These are phyloP conservation scores for Metroxylon sagu DNA, from an alignment of 176 grass and related monocot species.

Conservation along the genomic window DNA sequence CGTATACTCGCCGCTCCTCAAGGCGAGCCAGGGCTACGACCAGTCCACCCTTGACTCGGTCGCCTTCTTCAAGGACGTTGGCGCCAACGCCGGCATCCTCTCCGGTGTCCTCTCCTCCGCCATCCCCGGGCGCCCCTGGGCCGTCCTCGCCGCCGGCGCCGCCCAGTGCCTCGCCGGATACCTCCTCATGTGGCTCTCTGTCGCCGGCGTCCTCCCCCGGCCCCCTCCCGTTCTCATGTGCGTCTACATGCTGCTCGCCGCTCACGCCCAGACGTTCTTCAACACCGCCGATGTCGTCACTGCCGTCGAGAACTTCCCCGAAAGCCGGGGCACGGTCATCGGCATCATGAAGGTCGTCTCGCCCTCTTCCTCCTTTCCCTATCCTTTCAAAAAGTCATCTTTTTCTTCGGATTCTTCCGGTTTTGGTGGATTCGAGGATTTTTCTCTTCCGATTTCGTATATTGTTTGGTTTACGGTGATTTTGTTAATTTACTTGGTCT, in stretches of 20 bases:
- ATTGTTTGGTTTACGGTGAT: no score
- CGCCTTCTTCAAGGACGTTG: constrained; percentile 94
- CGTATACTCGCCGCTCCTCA: constrained; percentile 62
- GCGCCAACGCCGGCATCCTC: constrained; percentile 77
- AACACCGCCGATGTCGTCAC: constrained; percentile 81
- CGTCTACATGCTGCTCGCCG: constrained; percentile 74
- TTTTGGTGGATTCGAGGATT: no score
- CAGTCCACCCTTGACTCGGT: constrained; percentile 80
- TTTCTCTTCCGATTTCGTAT: no score
- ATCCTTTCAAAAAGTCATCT: background rate
- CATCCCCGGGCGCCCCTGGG: constrained; percentile 19
- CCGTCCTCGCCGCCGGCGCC: constrained; percentile 55
- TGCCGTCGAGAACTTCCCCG: constrained; percentile 77
- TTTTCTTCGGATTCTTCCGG: no score
- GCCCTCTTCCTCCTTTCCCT: background rate
- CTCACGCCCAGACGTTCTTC: constrained; percentile 85
- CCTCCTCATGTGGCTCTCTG: constrained; percentile 75
- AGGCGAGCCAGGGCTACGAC: constrained; percentile 67
- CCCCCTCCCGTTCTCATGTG: constrained; percentile 46
- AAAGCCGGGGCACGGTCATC: constrained; percentile 74
- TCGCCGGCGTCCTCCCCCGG: constrained; percentile 26
- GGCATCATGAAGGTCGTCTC: constrained; percentile 84
- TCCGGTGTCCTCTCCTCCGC: constrained; percentile 53
- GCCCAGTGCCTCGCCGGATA: constrained; percentile 53
- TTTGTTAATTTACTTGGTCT: no score